Percentiles rank a stretch among this genome's conserved stretches.
These are phyloP conservation scores for Nemania bipapillata DNA, from an alignment of 2,329 filamentous ascomycete species.

Conservation along the genomic window DNA sequence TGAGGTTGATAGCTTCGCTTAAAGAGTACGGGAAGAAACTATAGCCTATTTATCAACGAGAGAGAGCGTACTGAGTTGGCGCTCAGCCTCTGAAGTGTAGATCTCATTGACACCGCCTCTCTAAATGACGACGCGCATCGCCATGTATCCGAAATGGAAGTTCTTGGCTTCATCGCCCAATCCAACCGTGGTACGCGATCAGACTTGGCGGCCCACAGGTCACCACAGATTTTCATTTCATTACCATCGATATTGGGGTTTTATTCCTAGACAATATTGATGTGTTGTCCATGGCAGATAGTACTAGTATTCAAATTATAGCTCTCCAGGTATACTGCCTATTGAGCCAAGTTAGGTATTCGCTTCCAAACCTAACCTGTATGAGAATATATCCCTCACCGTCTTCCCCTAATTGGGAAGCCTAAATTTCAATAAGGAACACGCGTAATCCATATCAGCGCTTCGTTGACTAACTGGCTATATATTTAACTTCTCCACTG, in stretches of 20 bases:
- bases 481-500: not conserved
- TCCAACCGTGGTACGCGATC: not conserved
- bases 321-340: not conserved
- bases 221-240: not conserved
- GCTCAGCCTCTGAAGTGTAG: not conserved
- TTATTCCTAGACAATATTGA: not conserved
- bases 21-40: not conserved
- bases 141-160: conserved; percentile 8
- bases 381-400: not conserved
- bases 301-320: not conserved
- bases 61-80: too few relatives aligned
- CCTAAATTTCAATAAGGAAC: not conserved
- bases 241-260: not conserved
- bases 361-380: not conserved
- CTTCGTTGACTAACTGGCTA: not conserved
- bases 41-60: conserved; percentile 17
- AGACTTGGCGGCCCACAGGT: conserved; percentile 26
- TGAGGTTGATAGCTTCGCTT: not conserved
- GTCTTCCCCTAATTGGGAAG: not conserved
- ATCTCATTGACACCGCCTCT: conserved; percentile 16
- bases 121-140: conserved; percentile 23
- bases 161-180: conserved; percentile 26
- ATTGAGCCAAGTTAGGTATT: not conserved
- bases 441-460: not conserved
- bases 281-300: not conserved